A percentile compares a stretch with the other conserved stretches of the same genome.
phyloP scores from a whole-genome alignment of 371 early-diverging fungal genomes.

The Ecytonucleospora hepatopenaei region DNA sequence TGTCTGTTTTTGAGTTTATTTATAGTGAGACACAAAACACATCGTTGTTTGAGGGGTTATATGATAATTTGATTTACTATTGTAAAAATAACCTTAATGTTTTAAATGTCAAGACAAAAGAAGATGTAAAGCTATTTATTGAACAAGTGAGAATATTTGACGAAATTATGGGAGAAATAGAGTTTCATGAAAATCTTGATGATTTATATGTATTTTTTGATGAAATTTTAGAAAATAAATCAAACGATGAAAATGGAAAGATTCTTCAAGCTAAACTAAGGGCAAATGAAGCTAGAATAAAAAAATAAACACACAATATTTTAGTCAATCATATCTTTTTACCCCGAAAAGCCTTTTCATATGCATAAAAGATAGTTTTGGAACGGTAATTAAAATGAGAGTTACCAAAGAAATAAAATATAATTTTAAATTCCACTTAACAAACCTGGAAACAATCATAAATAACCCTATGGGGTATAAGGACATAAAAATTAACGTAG shows the following conservation, averaged over 20 bases:
- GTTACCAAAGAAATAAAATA: constrained; percentile 43
- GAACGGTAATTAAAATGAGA: constrained; percentile 50
- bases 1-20: constrained; percentile 19
- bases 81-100: constrained; percentile 19
- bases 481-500: constrained; percentile 51
- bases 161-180: constrained; percentile 32
- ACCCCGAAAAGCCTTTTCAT: constrained; percentile 45
- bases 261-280: constrained; percentile 6
- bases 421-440: constrained; percentile 44
- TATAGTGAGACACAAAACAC: background rate
- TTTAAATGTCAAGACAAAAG: constrained; percentile 16
- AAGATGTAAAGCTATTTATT: constrained; percentile 33
- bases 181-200: constrained; percentile 8
- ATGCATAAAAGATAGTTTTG: constrained; percentile 56
- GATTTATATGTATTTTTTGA: constrained; percentile 15
- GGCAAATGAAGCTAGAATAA: background rate
- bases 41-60: constrained; percentile 10
- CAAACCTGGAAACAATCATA: constrained; percentile 40
- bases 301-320: background rate
- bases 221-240: background rate
- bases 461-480: constrained; percentile 54
- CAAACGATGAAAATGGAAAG: constrained; percentile 2
- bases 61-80: constrained; percentile 33
- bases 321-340: constrained; percentile 19
- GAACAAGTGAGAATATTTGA: constrained; percentile 29